Evolutionary conservation across 768 basidiomycete genomes (phyloP).

Genomic region (Gloeopeniophorella convolvens): DNA sequence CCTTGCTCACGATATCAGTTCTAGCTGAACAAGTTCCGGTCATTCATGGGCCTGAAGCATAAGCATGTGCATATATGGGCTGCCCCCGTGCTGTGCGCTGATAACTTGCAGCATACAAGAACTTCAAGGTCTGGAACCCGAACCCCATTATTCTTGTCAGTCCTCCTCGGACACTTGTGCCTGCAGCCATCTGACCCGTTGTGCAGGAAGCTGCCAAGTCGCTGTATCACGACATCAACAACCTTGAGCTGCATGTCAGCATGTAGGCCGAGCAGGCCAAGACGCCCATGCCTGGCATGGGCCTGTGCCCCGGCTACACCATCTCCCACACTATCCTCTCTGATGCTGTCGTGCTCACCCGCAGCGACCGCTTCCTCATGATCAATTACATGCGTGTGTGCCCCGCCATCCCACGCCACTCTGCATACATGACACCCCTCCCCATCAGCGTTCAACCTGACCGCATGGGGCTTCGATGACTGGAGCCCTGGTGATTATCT

Average conservation of each 20-base stretch:
- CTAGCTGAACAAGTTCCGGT: constrained; percentile 30
- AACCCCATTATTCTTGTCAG: constrained; percentile 24
- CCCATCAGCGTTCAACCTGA: constrained; percentile 57
- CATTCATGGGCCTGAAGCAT: constrained; percentile 67
- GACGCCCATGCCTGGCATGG: constrained; percentile 55
- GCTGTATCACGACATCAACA: constrained; percentile 67
- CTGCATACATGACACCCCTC: not conserved
- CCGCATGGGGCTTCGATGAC: constrained; percentile 74
- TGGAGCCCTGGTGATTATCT: no score
- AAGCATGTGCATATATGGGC: constrained; percentile 11
- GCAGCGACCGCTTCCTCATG: constrained; percentile 78
- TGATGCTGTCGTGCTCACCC: constrained; percentile 67
- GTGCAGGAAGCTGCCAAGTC: constrained; percentile 52
- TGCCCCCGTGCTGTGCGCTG: not conserved
- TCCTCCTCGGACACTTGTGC: not conserved
- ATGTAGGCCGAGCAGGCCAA: constrained; percentile 62
- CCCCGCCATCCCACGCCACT: not conserved
- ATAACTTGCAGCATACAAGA: constrained; percentile 7
- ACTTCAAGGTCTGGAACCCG: constrained; percentile 33
- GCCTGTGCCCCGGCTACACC: constrained; percentile 77
- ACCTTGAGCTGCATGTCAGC: constrained; percentile 65
- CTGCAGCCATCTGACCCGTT: not conserved
- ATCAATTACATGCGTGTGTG: constrained; percentile 67
- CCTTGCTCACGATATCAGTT: not conserved
- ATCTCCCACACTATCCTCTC: constrained; percentile 79